Percentiles rank a stretch among this genome's conserved stretches.
Conservation (phyloP, 192 early-diverging fungal genomes). For the Entomortierella parvispora region DNA sequence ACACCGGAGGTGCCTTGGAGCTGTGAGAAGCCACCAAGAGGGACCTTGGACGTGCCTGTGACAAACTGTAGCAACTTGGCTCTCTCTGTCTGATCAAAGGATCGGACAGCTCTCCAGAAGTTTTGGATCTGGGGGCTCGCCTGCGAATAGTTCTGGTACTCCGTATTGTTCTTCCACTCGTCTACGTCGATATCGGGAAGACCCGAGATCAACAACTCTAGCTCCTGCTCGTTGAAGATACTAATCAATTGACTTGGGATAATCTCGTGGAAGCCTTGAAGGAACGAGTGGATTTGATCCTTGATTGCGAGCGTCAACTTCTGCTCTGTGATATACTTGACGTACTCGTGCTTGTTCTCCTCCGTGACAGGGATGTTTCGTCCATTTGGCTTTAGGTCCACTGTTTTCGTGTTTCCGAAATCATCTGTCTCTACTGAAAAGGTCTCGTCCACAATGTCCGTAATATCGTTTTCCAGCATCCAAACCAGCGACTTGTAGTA, state of each 20-base stretch:
- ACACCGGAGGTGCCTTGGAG: slow-evolving; percentile 94
- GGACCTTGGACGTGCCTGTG: slow-evolving; percentile 97
- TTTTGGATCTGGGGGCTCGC: slow-evolving; percentile 93
- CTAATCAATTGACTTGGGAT: slow-evolving; percentile 92
- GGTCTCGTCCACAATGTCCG: slow-evolving; percentile 93
- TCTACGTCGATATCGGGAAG: slow-evolving; percentile 99
- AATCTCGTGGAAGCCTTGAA: slow-evolving; percentile 95
- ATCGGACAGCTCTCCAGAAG: slow-evolving; percentile 99
- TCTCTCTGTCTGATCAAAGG: slow-evolving; percentile 96
- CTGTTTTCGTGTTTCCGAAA: slow-evolving; percentile 86
- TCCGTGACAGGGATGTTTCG: slow-evolving; percentile 92
- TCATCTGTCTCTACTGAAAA: slow-evolving; percentile 95
- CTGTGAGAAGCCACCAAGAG: slow-evolving; percentile 93
- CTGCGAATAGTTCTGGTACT: slow-evolving; percentile 91
- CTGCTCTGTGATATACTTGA: slow-evolving; percentile 92
- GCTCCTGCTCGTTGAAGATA: slow-evolving; percentile 99
- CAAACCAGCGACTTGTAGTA: slow-evolving; percentile 98
- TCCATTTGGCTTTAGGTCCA: slow-evolving; percentile 91
- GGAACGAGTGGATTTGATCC: slow-evolving; percentile 94
- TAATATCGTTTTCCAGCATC: slow-evolving; percentile 98
- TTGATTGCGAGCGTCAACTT: slow-evolving; percentile 90
- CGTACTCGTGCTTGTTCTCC: slow-evolving; percentile 97
- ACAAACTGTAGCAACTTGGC: slow-evolving; percentile 98
- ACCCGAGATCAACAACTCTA: slow-evolving; percentile 97
- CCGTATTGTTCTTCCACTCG: slow-evolving; percentile 99